These are phyloP conservation scores for Corinectria fuckeliana DNA, from an alignment of 2,329 filamentous ascomycete genomes.

Conservation along the genomic window DNA sequence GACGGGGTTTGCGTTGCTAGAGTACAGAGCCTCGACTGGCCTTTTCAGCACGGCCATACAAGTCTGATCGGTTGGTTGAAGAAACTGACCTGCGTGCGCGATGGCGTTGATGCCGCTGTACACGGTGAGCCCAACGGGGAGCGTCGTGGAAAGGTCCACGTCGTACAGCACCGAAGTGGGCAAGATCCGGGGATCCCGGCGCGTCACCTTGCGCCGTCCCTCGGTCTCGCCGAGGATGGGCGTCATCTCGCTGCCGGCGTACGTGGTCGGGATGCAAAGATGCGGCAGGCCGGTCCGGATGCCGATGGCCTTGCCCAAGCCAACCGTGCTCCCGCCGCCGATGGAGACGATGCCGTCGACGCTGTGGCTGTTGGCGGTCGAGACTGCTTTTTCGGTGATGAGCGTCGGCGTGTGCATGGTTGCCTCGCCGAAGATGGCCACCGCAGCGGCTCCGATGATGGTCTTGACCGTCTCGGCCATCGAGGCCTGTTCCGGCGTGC, in stretches of 20 bases:
- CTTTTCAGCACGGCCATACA: neutral
- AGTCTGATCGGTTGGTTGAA: neutral
- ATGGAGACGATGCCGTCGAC: conserved; percentile 38
- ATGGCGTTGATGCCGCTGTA: conserved; percentile 71
- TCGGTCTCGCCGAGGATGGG: conserved; percentile 68
- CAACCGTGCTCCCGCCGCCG: conserved; percentile 48
- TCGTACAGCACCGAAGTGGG: conserved; percentile 69
- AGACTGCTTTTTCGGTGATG: conserved; percentile 14
- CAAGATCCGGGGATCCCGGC: conserved; percentile 62
- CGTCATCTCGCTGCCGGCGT: conserved; percentile 69
- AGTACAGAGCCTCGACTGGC: conserved; percentile 66
- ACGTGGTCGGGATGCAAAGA: conserved; percentile 62
- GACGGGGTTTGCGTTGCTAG: conserved; percentile 66
- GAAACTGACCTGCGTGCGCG: conserved; percentile 52
- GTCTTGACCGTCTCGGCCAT: conserved; percentile 22
- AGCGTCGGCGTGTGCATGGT: conserved; percentile 19
- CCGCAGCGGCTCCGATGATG: conserved; percentile 15
- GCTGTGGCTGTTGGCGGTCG: neutral
- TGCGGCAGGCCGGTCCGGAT: conserved; percentile 61
- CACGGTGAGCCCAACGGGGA: conserved; percentile 59
- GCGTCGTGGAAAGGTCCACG: conserved; percentile 65
- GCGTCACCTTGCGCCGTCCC: conserved; percentile 64
- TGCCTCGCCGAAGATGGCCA: conserved; percentile 16
- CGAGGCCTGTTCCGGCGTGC: conserved; percentile 49
- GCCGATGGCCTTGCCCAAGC: conserved; percentile 64